Conservation (phyloP, 208 protist genomes). For the Leishmania guyanensis region DNA sequence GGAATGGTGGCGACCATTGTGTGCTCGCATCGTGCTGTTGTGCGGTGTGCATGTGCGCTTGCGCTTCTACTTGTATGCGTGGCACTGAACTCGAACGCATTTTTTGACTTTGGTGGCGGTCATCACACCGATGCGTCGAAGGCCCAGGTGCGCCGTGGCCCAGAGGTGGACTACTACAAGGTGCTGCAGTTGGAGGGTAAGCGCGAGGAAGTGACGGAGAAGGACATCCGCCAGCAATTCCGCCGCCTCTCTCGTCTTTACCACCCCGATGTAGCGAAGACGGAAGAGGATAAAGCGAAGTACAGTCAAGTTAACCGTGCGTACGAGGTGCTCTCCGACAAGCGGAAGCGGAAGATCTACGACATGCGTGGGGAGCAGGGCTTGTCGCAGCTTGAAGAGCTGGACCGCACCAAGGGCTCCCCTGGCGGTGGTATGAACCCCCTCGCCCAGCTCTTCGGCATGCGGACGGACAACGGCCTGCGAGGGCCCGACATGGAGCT, state of each 20-base stretch:
- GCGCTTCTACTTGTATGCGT: slow-evolving; percentile 17
- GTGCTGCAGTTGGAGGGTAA: slow-evolving; percentile 59
- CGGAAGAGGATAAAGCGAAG: slow-evolving; percentile 53
- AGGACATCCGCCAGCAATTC: slow-evolving; percentile 82
- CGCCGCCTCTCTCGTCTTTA: slow-evolving; percentile 73
- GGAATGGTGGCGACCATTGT: neutral
- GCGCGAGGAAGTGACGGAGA: slow-evolving; percentile 68
- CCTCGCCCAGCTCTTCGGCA: slow-evolving; percentile 60
- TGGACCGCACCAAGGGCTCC: slow-evolving; percentile 26
- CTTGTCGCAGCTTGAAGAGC: slow-evolving; percentile 70
- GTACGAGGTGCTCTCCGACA: slow-evolving; percentile 92
- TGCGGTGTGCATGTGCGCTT: neutral
- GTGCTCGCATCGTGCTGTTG: neutral
- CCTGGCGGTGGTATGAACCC: slow-evolving; percentile 41
- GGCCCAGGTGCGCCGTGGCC: slow-evolving; percentile 1
- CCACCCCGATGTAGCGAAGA: slow-evolving; percentile 84
- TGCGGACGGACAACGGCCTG: slow-evolving; percentile 34
- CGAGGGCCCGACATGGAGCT: slow-evolving; percentile 85
- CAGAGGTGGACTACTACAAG: slow-evolving; percentile 82
- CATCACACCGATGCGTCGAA: neutral
- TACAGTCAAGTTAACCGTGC: slow-evolving; percentile 84
- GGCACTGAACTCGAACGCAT: slow-evolving; percentile 13
- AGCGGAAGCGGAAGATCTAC: slow-evolving; percentile 91
- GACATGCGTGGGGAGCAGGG: slow-evolving; percentile 91
- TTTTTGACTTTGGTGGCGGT: slow-evolving; percentile 9